Evolutionary conservation across 768 basidiomycete species (phyloP), one percentile per base, ranked within the genome.

Genomic region (Boletus reticulatus): DNA sequence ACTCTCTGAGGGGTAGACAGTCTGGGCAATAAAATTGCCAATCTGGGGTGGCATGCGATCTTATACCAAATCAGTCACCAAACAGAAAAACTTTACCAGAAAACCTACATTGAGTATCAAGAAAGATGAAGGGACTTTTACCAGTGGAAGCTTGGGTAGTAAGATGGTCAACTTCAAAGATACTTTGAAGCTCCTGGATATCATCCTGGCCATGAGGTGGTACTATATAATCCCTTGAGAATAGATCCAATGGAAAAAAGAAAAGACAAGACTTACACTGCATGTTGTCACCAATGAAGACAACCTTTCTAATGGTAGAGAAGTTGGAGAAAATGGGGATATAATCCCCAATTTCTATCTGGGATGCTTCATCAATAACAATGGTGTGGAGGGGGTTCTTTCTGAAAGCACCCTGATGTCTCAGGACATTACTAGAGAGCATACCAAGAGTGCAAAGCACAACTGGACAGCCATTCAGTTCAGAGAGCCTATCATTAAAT

Each of bases 21-120:
- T 75, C 52, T 79, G 64, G 19, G 89, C 92, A 39, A 94, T 87
- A 43, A 91, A 83, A 4, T 75, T 62, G 22, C 90, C 89, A 75
- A 92, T 85, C 59, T 89, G 82, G 48, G 85, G 82, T 49, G 91
- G 91, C 89, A 94, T 91, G 1, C 92, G 83, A 61, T 93, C 92
- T 93, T 53, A 53, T 22, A 43, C 13, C 48, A 36, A 43, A 53
- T 60, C 29, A 67, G 36, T 24, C 27, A 27, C 48, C 31, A 2
- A 13, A 52, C 27, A 11, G 1, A 4, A 55, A 50, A 10, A 42
- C 31, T 20, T 34, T 4, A 20, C 13, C 14, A 48, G 11, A 54
- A 54, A 24, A 68, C 82, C 63, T 67, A 90, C 92, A 93, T 71
- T 92, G 91, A 2, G 78, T 90, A 58, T 90, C 75, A 38, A 93